These are phyloP conservation scores for Taiozyma onychis DNA, from an alignment of 1,139 yeast species.

Conservation along the genomic window DNA sequence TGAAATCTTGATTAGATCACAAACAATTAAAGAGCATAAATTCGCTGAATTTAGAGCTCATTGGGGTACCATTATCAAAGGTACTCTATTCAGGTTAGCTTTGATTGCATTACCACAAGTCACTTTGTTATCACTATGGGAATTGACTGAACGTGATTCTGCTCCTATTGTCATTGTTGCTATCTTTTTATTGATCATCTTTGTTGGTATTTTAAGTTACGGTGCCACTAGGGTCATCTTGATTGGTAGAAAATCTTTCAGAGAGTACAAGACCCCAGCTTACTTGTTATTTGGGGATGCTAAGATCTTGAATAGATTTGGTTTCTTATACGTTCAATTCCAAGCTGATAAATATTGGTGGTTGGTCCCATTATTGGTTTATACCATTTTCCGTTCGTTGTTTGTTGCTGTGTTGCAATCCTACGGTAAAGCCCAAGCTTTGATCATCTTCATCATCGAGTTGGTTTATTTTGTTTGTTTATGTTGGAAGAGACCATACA, in stretches of 20 bases:
- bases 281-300: slow-evolving; percentile 85
- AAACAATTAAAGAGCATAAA: slow-evolving; percentile 53
- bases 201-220: slow-evolving; percentile 56
- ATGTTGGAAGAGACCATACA: slow-evolving; percentile 75
- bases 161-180: slow-evolving; percentile 81
- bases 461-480: slow-evolving; percentile 57
- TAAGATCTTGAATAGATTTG: slow-evolving; percentile 76
- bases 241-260: slow-evolving; percentile 67
- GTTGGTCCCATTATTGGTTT: slow-evolving; percentile 56
- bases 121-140: slow-evolving; percentile 82
- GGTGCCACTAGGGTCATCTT: slow-evolving; percentile 69
- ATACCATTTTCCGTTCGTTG: slow-evolving; percentile 68
- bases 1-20: slow-evolving; percentile 62
- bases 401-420: slow-evolving; percentile 83
- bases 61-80: slow-evolving; percentile 79
- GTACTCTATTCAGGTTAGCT: slow-evolving; percentile 78
- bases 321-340: slow-evolving; percentile 87
- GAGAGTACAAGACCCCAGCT: slow-evolving; percentile 85
- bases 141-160: slow-evolving; percentile 76
- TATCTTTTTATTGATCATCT: slow-evolving; percentile 52
- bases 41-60: slow-evolving; percentile 75
- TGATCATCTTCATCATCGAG: slow-evolving; percentile 72
- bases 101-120: slow-evolving; percentile 84
- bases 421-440: slow-evolving; percentile 76
- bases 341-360: slow-evolving; percentile 87